Base-by-base conservation (phyloP, 2,329 filamentous ascomycete species). In the Epichloe scottii region DNA sequence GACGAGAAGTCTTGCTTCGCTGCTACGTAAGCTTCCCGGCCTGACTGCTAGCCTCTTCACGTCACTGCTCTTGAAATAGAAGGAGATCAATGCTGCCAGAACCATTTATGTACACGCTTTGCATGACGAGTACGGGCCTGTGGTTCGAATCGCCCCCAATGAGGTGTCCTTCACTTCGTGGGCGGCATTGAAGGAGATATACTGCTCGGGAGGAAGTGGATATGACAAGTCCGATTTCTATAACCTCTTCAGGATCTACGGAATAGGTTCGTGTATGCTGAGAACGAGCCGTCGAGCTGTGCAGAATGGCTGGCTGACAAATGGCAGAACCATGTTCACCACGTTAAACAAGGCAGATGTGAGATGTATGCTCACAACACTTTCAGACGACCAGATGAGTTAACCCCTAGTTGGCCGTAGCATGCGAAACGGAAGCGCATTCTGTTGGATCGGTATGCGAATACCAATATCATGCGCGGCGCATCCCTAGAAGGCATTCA, bases 201-300 rank as follows among this genome's bases (percentile, higher is more conserved):
- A 84, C 62, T 73, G 74, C 56, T 76, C 76, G 0, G 74, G 75
- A 0, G 79, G 79, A 4, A 82, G 78, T 58, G 80, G 79, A 23
- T 84, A 78, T 59, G 78, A 84, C 59, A 84, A 83, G 67, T 81
- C 78, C 0, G 75, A 78, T 51, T 83, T 83, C 56, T 84, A 84
- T 58, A 66, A 79, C 54, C 62, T 84, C 17, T 84, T 84, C 55
- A 74, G 61, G 51, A 69, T 81, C 3, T 82, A 78, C 56, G 76
- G 73, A 11, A 71, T 72, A 75, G 76, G 76, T 77, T 61, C 51
- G 68, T 58, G 30, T 15, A 26, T 5, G 15, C 14, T 40, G 19
- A 30, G 10, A n/a, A 14, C 19, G 21, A 37, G n/a, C 8, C 19
- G 14, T 43, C 40, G 5, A 34, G 6, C 40, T 38, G 33, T 44